These are phyloP conservation scores for Scytalidium sp. DNA, from an alignment of 2,329 filamentous ascomycete genomes.

Conservation along the genomic window DNA sequence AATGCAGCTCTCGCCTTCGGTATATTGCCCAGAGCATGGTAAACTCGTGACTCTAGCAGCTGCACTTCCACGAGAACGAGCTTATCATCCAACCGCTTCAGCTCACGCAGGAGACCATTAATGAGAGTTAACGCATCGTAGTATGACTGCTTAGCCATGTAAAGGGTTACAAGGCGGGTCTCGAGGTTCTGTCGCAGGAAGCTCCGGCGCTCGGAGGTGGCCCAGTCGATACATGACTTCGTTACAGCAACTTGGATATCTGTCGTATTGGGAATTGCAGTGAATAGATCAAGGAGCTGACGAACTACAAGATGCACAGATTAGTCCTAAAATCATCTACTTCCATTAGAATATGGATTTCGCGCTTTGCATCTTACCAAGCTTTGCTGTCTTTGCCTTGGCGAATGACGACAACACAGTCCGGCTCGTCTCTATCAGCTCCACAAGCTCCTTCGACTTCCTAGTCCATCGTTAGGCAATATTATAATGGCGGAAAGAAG, in stretches of 20 bases:
- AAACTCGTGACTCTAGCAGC: slow-evolving; percentile 92
- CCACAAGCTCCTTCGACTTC: slow-evolving; percentile 80
- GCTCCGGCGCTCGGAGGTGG: slow-evolving; percentile 85
- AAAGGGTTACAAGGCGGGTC: slow-evolving; percentile 86
- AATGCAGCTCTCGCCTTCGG: slow-evolving; percentile 93
- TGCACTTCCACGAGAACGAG: slow-evolving; percentile 97
- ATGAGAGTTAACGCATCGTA: slow-evolving; percentile 96
- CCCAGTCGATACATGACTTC: slow-evolving; percentile 99
- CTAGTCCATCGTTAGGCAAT: slow-evolving; percentile 40
- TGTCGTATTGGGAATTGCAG: slow-evolving; percentile 87
- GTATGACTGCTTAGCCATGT: slow-evolving; percentile 97
- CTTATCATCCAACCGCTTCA: slow-evolving; percentile 98
- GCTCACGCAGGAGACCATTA: slow-evolving; percentile 91
- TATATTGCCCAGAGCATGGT: slow-evolving; percentile 95
- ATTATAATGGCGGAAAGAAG: slow-evolving; percentile 1
- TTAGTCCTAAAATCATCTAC: neutral
- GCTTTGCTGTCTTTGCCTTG: slow-evolving; percentile 97
- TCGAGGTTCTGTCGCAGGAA: slow-evolving; percentile 98
- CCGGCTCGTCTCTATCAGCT: slow-evolving; percentile 85
- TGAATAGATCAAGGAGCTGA: slow-evolving; percentile 93
- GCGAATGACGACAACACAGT: slow-evolving; percentile 93
- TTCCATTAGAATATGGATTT: too few relatives aligned
- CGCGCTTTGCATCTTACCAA: slow-evolving; percentile 64
- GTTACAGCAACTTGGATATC: slow-evolving; percentile 94
- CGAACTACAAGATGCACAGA: slow-evolving; percentile 61